phyloP scores from a whole-genome alignment of 495 filamentous ascomycete genomes.

The Penicillium subrubescens region DNA sequence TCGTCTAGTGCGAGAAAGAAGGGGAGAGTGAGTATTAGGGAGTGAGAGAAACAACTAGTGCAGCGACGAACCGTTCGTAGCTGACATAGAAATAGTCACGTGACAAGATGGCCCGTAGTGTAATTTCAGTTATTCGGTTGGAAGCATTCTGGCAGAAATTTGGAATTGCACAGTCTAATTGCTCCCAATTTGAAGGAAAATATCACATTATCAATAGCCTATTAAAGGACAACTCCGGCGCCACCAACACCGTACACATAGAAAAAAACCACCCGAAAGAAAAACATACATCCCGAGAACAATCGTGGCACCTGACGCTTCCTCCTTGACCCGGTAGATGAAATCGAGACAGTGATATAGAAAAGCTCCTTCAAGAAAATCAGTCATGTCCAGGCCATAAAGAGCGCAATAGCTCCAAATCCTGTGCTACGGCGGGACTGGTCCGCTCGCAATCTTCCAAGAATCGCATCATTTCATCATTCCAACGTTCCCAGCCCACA shows the following conservation, averaged over 20 bases:
- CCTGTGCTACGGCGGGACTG: constrained; percentile 48
- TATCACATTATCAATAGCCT: neutral
- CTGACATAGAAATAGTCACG: neutral
- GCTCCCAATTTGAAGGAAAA: neutral
- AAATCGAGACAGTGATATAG: neutral
- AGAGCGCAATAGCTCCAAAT: constrained; percentile 44
- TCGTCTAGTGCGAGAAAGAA: neutral
- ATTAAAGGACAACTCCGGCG: neutral
- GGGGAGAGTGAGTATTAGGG: neutral
- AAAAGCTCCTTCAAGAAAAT: neutral
- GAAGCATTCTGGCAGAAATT: no score
- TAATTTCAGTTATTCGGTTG: no score
- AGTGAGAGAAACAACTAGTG: neutral
- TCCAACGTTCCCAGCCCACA: constrained; percentile 50
- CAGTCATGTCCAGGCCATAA: constrained; percentile 31
- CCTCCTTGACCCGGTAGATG: neutral
- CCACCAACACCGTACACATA: neutral
- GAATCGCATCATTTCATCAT: constrained; percentile 48
- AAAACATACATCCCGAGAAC: neutral
- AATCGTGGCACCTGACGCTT: neutral
- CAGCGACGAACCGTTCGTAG: neutral
- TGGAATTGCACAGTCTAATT: neutral
- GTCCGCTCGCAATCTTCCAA: constrained; percentile 44
- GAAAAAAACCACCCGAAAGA: neutral
- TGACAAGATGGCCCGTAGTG: neutral